Base-by-base conservation (phyloP, 352 stramenopile genomes). In the Phytophthora uliginosa region DNA sequence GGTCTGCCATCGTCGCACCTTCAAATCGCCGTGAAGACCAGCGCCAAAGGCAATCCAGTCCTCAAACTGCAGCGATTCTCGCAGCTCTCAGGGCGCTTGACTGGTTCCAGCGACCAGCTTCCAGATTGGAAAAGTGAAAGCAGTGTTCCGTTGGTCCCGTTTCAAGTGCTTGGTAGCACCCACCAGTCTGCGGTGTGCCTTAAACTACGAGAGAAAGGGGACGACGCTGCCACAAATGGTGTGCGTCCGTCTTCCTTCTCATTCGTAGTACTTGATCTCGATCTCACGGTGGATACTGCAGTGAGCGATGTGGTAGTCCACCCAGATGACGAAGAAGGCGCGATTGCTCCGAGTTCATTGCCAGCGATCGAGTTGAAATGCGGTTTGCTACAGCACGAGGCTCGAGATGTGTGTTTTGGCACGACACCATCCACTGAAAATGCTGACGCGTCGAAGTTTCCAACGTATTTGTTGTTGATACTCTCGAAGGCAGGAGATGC, bases 91-190 rank as follows among this genome's bases (percentile, higher is more conserved):
- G 87, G 84, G 3, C 51, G 50, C 15, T 59, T 77, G 3, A 77
- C 38, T 38, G 64, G 28, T 8, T 72, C 79, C 12, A 73, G 69
- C 24, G 78, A 88, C 40, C 89, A 88, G 42, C 73, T 93, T 34
- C 81, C 79, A 2, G 72, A 83, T 26, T 95, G 84, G 81, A 87
- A 84, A 60, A 93, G 79, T 53, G 83, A 88, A 48, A 73, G 83
- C n/a, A 76, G 74, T 7, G 67, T 82, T 10, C 45, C 76, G 22
- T 77, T 94, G 2, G 28, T 87, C 15, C 87, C 85, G 12, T 92
- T 87, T 65, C 74, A 79, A 63, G 31, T 92, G 4, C 56, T 81
- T 7, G 59, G 48, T 13, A 93, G 79, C 57, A 64, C 77, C 18
- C 50, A 69, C 9, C 82, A 92, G 61, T 84, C 80, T 0, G 72